These are phyloP conservation scores for Sclerospora graminicola DNA, from an alignment of 352 stramenopile species.

Conservation along the genomic window DNA sequence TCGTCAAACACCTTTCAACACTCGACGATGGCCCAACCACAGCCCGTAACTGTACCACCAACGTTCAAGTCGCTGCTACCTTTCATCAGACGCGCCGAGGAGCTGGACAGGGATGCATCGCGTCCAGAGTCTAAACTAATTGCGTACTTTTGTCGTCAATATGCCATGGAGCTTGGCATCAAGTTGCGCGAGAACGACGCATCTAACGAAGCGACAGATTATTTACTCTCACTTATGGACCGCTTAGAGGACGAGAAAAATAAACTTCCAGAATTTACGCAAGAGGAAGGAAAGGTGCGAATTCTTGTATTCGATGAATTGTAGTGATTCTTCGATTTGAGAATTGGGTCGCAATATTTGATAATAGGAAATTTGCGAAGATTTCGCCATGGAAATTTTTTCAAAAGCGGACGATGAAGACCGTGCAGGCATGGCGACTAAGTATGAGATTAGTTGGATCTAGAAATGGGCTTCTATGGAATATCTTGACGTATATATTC, in stretches of 20 bases:
- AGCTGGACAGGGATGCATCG: slow-evolving; percentile 88
- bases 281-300: slow-evolving; percentile 82
- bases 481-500: not conserved
- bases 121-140: slow-evolving; percentile 91
- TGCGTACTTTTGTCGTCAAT: slow-evolving; percentile 89
- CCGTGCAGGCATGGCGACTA: slow-evolving; percentile 78
- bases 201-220: slow-evolving; percentile 79
- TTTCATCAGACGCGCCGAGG: slow-evolving; percentile 91
- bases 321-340: not conserved
- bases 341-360: not conserved
- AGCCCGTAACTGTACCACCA: slow-evolving; percentile 76
- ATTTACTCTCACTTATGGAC: slow-evolving; percentile 86
- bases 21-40: slow-evolving; percentile 38
- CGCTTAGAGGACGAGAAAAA: slow-evolving; percentile 88
- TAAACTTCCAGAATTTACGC: slow-evolving; percentile 82
- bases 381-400: slow-evolving; percentile 91
- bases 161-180: slow-evolving; percentile 84
- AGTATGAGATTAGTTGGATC: slow-evolving; percentile 31
- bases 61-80: slow-evolving; percentile 91
- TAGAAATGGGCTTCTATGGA: not conserved
- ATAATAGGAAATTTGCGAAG: slow-evolving; percentile 66
- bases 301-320: not conserved
- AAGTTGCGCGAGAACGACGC: slow-evolving; percentile 73
- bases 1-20: no score
- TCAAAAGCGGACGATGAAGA: slow-evolving; percentile 92